A percentile compares a stretch with the other conserved stretches of the same genome.
These are phyloP conservation scores for Vaccinium vitisidaea DNA, from an alignment of 148 eudicot species.

Conservation along the genomic window DNA sequence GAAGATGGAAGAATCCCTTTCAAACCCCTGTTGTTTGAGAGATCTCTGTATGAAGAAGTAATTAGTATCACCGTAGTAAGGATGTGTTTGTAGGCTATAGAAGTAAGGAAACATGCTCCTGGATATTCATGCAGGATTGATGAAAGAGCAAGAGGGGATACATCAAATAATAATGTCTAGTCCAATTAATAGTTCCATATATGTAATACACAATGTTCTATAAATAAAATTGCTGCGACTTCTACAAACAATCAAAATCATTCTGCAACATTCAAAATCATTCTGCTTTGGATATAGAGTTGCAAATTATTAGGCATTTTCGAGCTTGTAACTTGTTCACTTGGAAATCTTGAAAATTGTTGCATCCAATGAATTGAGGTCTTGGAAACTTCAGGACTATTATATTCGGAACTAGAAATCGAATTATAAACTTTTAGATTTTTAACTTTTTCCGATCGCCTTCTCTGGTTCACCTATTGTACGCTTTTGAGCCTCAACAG, in stretches of 20 bases:
- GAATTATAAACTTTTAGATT: background rate
- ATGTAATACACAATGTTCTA: background rate
- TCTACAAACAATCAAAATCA: background rate
- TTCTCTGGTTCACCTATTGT: background rate
- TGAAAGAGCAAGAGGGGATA: background rate
- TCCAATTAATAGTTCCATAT: background rate
- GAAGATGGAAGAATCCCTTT: slow-evolving; percentile 60
- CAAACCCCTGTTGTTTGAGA: slow-evolving; percentile 72
- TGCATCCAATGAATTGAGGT: background rate
- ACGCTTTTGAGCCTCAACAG: background rate
- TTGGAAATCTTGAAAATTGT: background rate
- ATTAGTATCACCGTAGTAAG: background rate
- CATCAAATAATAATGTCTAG: background rate
- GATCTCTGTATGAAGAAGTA: slow-evolving; percentile 46
- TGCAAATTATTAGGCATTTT: background rate
- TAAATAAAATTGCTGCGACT: background rate
- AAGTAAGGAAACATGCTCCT: background rate
- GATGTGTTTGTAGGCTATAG: background rate
- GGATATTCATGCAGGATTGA: background rate
- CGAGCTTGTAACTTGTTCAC: background rate
- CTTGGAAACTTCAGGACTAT: background rate
- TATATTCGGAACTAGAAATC: background rate
- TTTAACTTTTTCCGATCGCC: background rate
- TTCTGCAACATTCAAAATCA: background rate
- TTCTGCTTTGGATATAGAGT: background rate